phyloP scores from a whole-genome alignment of 148 eudicot genomes.

The Vaccinium macrocarpon region DNA sequence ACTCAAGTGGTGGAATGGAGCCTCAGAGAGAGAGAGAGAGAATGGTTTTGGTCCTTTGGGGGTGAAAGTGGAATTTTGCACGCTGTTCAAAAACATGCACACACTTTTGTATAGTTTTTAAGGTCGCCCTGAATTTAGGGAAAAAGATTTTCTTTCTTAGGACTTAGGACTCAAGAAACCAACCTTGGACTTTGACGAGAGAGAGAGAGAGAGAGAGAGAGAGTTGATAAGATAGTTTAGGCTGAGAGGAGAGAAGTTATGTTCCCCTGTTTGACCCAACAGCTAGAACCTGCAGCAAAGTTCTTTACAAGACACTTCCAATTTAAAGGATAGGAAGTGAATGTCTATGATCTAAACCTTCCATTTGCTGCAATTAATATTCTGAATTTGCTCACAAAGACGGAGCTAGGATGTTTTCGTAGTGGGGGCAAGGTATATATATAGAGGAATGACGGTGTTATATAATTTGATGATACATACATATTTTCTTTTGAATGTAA shows the following conservation, averaged over 20 bases:
- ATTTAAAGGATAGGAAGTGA: no score
- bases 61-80: slow-evolving; percentile 6
- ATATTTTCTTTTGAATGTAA: no score
- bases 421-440: no score
- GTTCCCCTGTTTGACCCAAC: slow-evolving; percentile 2
- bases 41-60: neutral
- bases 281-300: neutral
- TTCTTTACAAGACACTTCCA: no score
- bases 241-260: neutral
- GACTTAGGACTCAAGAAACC: neutral
- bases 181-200: slow-evolving; percentile 12
- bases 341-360: no score
- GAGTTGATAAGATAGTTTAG: neutral
- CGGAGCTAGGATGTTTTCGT: no score
- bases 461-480: no score
- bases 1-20: neutral
- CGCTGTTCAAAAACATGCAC: neutral
- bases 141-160: neutral
- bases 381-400: no score
- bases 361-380: no score
- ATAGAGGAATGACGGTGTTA: no score
- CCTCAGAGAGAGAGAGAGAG: neutral
- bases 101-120: slow-evolving; percentile 1
- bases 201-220: neutral
- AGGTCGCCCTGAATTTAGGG: slow-evolving; percentile 6